Conservation (phyloP, 176 grass and related monocot species). For the Musa troglodytarum region DNA sequence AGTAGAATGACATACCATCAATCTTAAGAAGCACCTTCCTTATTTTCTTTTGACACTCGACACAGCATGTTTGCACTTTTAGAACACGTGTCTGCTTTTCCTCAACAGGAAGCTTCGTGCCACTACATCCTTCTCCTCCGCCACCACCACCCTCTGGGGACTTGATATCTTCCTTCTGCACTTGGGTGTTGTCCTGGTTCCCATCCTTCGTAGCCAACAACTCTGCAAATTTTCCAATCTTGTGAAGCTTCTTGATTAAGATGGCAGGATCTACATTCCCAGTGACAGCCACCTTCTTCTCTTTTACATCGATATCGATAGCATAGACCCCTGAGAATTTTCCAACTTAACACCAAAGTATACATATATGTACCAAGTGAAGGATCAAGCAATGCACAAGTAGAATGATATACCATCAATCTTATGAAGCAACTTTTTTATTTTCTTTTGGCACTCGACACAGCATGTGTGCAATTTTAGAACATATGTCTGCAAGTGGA, state of each 20-base stretch:
- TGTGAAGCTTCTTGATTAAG: slow-evolving; percentile 73
- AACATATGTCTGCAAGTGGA: slow-evolving; percentile 20
- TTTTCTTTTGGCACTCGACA: slow-evolving; percentile 44
- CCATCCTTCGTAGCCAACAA: slow-evolving; percentile 49
- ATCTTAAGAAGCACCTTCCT: too few species aligned
- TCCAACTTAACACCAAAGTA: too few species aligned
- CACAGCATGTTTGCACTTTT: not conserved
- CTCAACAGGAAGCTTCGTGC: not conserved
- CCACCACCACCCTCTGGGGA: not conserved
- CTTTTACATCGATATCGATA: slow-evolving; percentile 37
- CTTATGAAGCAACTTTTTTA: slow-evolving; percentile 27
- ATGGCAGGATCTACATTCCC: slow-evolving; percentile 59
- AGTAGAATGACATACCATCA: too few species aligned
- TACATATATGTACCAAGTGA: too few species aligned
- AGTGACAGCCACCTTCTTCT: slow-evolving; percentile 57
- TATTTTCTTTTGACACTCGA: slow-evolving; percentile 6
- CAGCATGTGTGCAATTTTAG: slow-evolving; percentile 31
- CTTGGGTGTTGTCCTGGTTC: slow-evolving; percentile 12
- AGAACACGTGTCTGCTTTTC: not conserved
- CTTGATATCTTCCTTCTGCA: not conserved
- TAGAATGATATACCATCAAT: slow-evolving; percentile 21
- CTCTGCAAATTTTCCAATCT: slow-evolving; percentile 56
- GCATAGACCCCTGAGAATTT: slow-evolving; percentile 53
- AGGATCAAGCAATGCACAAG: too few species aligned
- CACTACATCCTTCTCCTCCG: not conserved